phyloP scores from a whole-genome alignment of 352 stramenopile genomes.

The Phytophthora litchii region DNA sequence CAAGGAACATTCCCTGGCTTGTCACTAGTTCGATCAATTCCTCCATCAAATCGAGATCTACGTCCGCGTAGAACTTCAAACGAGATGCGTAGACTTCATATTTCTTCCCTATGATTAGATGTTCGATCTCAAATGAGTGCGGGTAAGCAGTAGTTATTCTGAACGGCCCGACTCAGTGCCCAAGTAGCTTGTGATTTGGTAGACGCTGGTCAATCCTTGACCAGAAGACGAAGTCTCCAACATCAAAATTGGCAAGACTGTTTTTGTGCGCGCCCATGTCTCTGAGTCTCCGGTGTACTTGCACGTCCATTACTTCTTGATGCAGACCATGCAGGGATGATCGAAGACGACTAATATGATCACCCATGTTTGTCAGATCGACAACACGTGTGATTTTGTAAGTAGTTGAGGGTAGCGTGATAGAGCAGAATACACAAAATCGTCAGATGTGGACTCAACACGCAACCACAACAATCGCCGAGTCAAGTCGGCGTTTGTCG shows the following conservation, averaged over 20 bases:
- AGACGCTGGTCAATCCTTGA: neutral
- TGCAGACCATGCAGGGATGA: neutral
- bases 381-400: neutral
- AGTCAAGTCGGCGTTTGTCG: no score
- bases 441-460: no score
- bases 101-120: neutral
- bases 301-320: neutral
- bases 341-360: neutral
- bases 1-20: neutral
- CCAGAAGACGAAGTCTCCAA: neutral
- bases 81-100: neutral
- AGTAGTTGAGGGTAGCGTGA: neutral
- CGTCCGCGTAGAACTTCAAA: neutral
- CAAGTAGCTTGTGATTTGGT: neutral
- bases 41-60: neutral
- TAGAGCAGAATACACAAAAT: neutral
- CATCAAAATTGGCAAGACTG: neutral
- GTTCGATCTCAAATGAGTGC: neutral
- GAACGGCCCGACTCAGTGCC: neutral
- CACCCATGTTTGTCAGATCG: neutral
- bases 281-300: neutral
- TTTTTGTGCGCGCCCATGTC: neutral
- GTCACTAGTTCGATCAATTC: neutral
- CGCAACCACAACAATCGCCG: no score
- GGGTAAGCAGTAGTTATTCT: neutral